Percentiles rank a stretch among this genome's conserved stretches.
Evolutionary conservation across 805 yeast genomes (phyloP).

Genomic region (Pichia ethanolica): DNA sequence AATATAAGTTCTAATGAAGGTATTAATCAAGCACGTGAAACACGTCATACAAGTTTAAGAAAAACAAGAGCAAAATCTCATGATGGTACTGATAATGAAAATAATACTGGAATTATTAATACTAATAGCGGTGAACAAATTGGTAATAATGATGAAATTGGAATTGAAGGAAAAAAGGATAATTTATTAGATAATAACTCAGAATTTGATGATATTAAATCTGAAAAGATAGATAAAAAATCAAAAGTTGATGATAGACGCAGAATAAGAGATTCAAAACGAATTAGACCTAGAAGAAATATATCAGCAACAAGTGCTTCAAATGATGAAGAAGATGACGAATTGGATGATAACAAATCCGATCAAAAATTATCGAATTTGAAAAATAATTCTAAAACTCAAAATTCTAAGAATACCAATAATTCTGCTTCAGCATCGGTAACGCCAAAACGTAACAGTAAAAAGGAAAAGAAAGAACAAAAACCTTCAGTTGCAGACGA

Average conservation of each 20-base stretch:
- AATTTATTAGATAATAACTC: no score
- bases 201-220: background rate
- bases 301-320: constrained; percentile 1
- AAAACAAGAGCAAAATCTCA: constrained; percentile 31
- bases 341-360: background rate
- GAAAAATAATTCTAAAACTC: background rate
- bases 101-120: constrained; percentile 5
- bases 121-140: background rate
- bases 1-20: constrained; percentile 28
- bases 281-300: background rate
- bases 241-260: constrained; percentile 1
- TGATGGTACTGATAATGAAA: constrained; percentile 30
- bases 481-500: constrained; percentile 42
- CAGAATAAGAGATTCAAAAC: background rate
- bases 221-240: background rate
- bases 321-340: constrained; percentile 3
- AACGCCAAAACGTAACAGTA: background rate
- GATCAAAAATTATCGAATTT: background rate
- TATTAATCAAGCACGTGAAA: constrained; percentile 17
- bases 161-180: no score
- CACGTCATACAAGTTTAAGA: constrained; percentile 12
- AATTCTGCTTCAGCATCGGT: background rate
- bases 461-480: constrained; percentile 15
- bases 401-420: background rate
- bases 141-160: no score